A percentile compares a stretch with the other conserved stretches of the same genome.
These are phyloP conservation scores for Phytophthora capsici DNA, from an alignment of 352 stramenopile genomes.

Conservation along the genomic window DNA sequence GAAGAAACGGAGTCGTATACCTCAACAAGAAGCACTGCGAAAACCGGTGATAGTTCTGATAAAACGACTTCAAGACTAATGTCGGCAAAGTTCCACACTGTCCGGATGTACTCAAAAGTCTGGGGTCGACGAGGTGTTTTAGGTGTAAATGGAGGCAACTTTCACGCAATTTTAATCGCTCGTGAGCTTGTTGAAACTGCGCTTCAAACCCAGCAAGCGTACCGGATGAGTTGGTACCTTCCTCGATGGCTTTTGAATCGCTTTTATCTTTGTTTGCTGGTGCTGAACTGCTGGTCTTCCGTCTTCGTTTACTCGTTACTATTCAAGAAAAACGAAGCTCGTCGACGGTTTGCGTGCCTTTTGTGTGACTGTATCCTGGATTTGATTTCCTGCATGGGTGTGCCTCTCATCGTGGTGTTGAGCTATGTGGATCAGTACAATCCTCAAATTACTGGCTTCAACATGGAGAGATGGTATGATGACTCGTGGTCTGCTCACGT, in stretches of 20 bases:
- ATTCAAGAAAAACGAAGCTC: neutral
- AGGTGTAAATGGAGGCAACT: constrained; percentile 2
- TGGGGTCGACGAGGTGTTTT: neutral
- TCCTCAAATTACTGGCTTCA: constrained; percentile 14
- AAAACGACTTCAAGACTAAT: too few species aligned
- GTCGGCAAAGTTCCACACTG: too few species aligned
- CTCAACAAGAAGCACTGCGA: too few species aligned
- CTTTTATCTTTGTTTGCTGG: constrained; percentile 5
- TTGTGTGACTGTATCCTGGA: constrained; percentile 30
- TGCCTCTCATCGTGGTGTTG: constrained; percentile 16
- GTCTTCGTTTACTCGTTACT: constrained; percentile 6
- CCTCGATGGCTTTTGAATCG: neutral
- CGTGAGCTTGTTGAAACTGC: constrained; percentile 10
- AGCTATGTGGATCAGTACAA: constrained; percentile 33
- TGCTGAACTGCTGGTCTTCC: constrained; percentile 19
- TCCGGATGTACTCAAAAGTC: too few species aligned
- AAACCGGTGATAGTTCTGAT: too few species aligned
- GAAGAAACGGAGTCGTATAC: too few species aligned
- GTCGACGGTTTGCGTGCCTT: constrained; percentile 30
- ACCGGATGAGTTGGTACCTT: constrained; percentile 10
- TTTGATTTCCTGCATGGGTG: constrained; percentile 32
- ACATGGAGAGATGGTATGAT: neutral
- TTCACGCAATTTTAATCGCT: neutral
- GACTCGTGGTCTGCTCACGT: constrained; percentile 13
- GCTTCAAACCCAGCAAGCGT: constrained; percentile 12